Percentiles rank a stretch among this genome's conserved stretches.
Conservation (phyloP, 1,284 basidiomycete species). For the Leccinum pachyderme region DNA sequence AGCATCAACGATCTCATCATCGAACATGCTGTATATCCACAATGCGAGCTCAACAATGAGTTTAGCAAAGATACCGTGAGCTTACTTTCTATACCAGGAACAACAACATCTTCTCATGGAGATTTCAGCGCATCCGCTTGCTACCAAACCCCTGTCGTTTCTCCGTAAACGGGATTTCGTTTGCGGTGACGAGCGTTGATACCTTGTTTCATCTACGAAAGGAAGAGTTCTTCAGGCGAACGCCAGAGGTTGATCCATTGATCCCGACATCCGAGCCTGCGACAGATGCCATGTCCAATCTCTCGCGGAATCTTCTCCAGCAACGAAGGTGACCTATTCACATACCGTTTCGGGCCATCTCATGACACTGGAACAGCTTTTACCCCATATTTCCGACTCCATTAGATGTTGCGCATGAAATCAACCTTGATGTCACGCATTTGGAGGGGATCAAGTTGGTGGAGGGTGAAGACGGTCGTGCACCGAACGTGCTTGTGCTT, state of each 20-base stretch:
- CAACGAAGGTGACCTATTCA: slow-evolving; percentile 69
- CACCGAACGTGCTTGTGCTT: slow-evolving; percentile 82
- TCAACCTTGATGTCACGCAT: slow-evolving; percentile 88
- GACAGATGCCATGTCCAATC: slow-evolving; percentile 74
- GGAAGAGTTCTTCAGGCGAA: slow-evolving; percentile 78
- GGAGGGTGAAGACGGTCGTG: slow-evolving; percentile 41
- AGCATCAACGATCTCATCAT: slow-evolving; percentile 81
- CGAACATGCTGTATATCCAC: slow-evolving; percentile 84
- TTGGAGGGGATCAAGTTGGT: slow-evolving; percentile 49
- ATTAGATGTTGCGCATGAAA: slow-evolving; percentile 65
- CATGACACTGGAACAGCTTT: slow-evolving; percentile 53
- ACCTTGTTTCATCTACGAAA: slow-evolving; percentile 85
- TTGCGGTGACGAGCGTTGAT: slow-evolving; percentile 82
- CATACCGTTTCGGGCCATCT: slow-evolving; percentile 2
- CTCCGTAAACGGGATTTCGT: slow-evolving; percentile 79
- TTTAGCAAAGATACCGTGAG: slow-evolving; percentile 50
- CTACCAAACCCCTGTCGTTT: slow-evolving; percentile 89
- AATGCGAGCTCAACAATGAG: slow-evolving; percentile 62
- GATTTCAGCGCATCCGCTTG: slow-evolving; percentile 63
- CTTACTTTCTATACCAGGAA: slow-evolving; percentile 1
- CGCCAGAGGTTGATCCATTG: slow-evolving; percentile 57
- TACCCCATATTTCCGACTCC: slow-evolving; percentile 95
- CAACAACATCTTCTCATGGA: background rate
- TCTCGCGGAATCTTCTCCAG: slow-evolving; percentile 78
- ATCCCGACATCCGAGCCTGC: slow-evolving; percentile 44